Evolutionary conservation across 2,329 filamentous ascomycete species (phyloP).

Genomic region (Calonectria fujianensis): DNA sequence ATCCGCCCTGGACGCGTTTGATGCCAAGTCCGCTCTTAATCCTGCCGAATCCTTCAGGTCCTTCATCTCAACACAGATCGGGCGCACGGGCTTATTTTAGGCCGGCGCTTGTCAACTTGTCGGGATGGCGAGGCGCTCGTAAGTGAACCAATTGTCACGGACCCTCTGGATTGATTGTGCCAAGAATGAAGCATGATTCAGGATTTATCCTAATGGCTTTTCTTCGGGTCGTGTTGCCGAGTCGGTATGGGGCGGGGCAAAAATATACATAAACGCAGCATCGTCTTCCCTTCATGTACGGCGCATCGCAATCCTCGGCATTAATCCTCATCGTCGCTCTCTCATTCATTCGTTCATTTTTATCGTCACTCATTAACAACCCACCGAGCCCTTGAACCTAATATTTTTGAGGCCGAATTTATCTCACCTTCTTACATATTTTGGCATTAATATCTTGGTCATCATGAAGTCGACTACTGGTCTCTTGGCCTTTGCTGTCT

Average conservation of each 20-base stretch:
- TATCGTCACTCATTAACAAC: neutral
- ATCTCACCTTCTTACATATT: neutral
- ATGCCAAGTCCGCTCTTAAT: neutral
- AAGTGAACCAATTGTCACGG: neutral
- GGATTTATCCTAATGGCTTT: neutral
- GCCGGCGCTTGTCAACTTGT: neutral
- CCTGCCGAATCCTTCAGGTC: constrained; percentile 20
- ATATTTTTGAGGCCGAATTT: neutral
- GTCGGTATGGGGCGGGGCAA: neutral
- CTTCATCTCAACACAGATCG: constrained; percentile 8
- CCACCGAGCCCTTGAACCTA: neutral
- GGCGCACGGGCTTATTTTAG: neutral
- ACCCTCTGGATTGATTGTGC: neutral
- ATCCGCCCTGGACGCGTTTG: neutral
- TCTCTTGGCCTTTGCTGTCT: neutral
- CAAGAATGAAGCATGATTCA: constrained; percentile 14
- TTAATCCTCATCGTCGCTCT: neutral
- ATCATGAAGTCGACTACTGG: neutral
- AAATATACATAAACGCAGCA: neutral
- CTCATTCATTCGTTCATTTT: neutral
- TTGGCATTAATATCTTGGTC: neutral
- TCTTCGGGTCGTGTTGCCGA: neutral
- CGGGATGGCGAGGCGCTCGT: neutral
- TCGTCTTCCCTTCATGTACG: neutral
- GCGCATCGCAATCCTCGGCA: neutral